A percentile compares a stretch with the other conserved stretches of the same genome.
phyloP scores from a whole-genome alignment of 805 yeast species.

The Tanozyma kutaoensis region DNA sequence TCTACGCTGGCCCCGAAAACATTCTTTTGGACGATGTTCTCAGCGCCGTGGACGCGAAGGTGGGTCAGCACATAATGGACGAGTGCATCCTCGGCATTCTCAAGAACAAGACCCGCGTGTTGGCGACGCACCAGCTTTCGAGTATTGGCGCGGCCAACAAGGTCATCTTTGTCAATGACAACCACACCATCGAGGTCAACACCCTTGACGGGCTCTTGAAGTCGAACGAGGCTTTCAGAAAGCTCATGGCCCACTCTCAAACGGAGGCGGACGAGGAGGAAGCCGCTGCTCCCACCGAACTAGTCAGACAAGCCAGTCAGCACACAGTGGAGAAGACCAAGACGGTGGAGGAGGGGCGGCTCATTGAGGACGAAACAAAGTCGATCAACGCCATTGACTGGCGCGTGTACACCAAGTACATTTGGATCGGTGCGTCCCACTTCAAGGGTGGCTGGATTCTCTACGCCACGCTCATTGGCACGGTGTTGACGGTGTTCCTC shows the following conservation, averaged over 20 bases:
- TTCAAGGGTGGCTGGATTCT: slow-evolving; percentile 2
- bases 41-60: slow-evolving; percentile 25
- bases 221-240: slow-evolving; percentile 1
- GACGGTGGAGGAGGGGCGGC: slow-evolving; percentile 1
- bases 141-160: slow-evolving; percentile 19
- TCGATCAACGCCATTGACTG: slow-evolving; percentile 2
- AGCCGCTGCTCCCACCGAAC: not conserved
- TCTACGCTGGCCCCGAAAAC: slow-evolving; percentile 17
- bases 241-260: slow-evolving; percentile 1
- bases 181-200: slow-evolving; percentile 17
- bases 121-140: slow-evolving; percentile 24
- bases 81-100: slow-evolving; percentile 15
- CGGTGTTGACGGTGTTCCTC: not conserved
- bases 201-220: slow-evolving; percentile 12
- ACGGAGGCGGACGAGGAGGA: not conserved
- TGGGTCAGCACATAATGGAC: slow-evolving; percentile 21
- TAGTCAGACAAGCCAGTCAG: not conserved
- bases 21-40: slow-evolving; percentile 21
- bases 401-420: slow-evolving; percentile 1
- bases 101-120: slow-evolving; percentile 16
- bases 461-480: not conserved
- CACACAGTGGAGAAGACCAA: not conserved
- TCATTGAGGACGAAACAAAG: slow-evolving; percentile 1
- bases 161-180: slow-evolving; percentile 17
- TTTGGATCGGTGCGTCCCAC: slow-evolving; percentile 1